Evolutionary conservation across 495 filamentous ascomycete species (phyloP).

Genomic region (Lophiotrema nucula): DNA sequence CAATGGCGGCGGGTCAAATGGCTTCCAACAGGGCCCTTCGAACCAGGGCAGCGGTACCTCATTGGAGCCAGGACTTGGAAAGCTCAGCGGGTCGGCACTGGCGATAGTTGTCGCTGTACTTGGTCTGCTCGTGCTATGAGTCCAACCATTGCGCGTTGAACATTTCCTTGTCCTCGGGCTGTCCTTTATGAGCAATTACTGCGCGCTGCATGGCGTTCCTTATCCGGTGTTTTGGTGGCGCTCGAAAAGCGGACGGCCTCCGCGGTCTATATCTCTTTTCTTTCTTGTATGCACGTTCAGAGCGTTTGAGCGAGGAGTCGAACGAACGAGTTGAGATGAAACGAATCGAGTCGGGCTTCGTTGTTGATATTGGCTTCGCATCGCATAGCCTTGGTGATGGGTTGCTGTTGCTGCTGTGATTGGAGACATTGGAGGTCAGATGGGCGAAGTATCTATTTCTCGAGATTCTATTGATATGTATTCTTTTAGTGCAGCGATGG

Average conservation of each 20-base stretch:
- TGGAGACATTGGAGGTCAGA: not conserved
- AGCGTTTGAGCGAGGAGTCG: not conserved
- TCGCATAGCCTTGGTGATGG: too few species aligned
- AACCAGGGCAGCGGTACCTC: slow-evolving; percentile 3
- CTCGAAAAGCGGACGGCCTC: not conserved
- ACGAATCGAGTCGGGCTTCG: too few species aligned
- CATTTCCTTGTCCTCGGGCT: not conserved
- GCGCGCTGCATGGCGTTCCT: not conserved
- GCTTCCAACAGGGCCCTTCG: slow-evolving; percentile 16
- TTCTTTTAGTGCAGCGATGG: not conserved
- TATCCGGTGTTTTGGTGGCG: not conserved
- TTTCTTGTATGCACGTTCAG: not conserved
- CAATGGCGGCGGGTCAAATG: not conserved
- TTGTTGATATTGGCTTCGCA: too few species aligned
- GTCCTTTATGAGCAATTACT: not conserved
- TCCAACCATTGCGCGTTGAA: not conserved
- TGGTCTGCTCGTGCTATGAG: slow-evolving; percentile 32
- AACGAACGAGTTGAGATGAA: not conserved
- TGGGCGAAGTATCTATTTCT: not conserved
- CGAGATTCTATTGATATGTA: not conserved
- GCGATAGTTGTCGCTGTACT: slow-evolving; percentile 29
- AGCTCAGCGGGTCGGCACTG: slow-evolving; percentile 22
- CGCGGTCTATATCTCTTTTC: not conserved
- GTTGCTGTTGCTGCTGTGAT: too few species aligned
- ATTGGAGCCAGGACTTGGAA: slow-evolving; percentile 14